These are phyloP conservation scores for Phylloporus sp. DNA, from an alignment of 768 basidiomycete species.

Conservation along the genomic window DNA sequence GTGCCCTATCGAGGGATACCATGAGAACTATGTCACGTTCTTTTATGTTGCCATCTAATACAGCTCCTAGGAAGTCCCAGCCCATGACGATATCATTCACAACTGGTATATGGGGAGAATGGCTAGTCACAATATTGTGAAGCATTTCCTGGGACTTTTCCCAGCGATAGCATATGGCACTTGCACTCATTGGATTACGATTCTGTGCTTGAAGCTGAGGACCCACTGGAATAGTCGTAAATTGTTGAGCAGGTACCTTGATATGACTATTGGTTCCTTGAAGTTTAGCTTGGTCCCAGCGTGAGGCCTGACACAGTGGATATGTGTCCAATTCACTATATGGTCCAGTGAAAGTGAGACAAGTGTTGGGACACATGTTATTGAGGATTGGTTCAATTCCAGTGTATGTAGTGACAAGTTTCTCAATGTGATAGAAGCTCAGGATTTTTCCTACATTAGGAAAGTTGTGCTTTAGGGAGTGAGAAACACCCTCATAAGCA, in stretches of 20 bases:
- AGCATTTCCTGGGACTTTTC: not conserved
- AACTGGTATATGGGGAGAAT: not conserved
- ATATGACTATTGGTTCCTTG: not conserved
- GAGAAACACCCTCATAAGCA: not conserved
- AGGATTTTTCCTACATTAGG: not conserved
- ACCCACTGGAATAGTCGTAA: slow-evolving; percentile 37
- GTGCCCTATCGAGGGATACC: slow-evolving; percentile 30
- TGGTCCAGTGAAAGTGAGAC: slow-evolving; percentile 39
- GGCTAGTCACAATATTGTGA: not conserved
- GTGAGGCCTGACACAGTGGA: slow-evolving; percentile 27
- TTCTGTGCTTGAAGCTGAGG: slow-evolving; percentile 40
- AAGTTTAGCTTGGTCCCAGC: slow-evolving; percentile 17
- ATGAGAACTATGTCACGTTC: slow-evolving; percentile 17
- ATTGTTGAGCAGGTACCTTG: slow-evolving; percentile 30
- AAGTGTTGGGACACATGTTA: slow-evolving; percentile 42
- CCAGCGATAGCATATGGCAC: slow-evolving; percentile 26
- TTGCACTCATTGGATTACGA: slow-evolving; percentile 19
- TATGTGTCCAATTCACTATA: slow-evolving; percentile 28
- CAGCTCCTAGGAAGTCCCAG: slow-evolving; percentile 5
- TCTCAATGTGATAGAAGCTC: slow-evolving; percentile 7
- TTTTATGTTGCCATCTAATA: slow-evolving; percentile 2
- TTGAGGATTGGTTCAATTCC: slow-evolving; percentile 32
- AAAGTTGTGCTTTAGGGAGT: not conserved
- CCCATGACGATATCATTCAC: slow-evolving; percentile 5
- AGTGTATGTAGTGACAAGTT: not conserved